Base-by-base conservation (phyloP, 2,329 filamentous ascomycete genomes). In the Thielaviopsis musarum region DNA sequence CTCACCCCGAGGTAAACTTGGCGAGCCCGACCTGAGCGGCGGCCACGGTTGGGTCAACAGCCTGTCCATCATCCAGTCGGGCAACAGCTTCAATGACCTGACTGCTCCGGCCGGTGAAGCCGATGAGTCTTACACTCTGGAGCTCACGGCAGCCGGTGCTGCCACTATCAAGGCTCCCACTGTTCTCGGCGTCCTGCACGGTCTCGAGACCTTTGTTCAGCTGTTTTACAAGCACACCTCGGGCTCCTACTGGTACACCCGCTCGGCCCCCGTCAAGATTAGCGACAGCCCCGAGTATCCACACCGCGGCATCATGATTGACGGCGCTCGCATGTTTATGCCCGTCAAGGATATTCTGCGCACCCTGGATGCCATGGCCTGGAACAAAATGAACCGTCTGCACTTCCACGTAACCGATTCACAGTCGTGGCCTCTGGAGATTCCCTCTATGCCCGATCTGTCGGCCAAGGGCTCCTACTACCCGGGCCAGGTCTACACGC, bases 371-470 rank as follows among this genome's bases (percentile, higher is more conserved):
- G 85, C 82, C 49, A 71, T 87, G 64, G 75, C 85, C 1, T 89
- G 82, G 78, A 88, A 84, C 73, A 93, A 94, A 73, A 79, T 93
- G 75, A 93, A 93, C 71, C 77, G 83, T 5, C 76, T 94, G 59
- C 88, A 93, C 70, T 74, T 91, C 58, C 88, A 94, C 73, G 77
- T 85, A 60, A 93, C 87, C 4, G 88, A 94, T 70, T 83, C 85
- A 17, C 88, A 94, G 70, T 87, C 87, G 3, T 94, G 88, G 85
- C 89, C 89, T 0, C 74, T 95, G 24, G 87, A 89, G 64, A 84
- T 95, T 56, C 86, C 87, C 0, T 71, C 85, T 2, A 71, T 95
- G 63, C 86, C 89, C 3, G 78, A 84, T 61, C 75, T 95, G 1
- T 77, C 88, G 2, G 70, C 75, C 57, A 84, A 88, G 68, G 89